Evolutionary conservation across 805 yeast species (phyloP), one percentile per base, ranked within the genome.

Genomic region (Candida maesae): DNA sequence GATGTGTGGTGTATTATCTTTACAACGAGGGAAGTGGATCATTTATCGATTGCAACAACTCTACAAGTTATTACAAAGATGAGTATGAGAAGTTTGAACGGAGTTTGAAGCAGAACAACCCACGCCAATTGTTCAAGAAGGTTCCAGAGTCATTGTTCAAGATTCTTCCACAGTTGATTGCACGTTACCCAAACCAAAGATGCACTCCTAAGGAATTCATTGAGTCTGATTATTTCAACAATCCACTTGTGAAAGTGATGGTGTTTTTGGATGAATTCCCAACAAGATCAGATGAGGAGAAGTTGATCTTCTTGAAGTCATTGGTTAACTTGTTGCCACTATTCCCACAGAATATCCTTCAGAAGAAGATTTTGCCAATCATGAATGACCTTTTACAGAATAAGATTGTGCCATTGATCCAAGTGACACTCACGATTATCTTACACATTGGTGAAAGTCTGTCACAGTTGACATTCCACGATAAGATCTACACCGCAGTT

Each of bases 261-360:
- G 78, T 82, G 59, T 81, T 84, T 51, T 61, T 91, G 33, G 97
- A 91, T 56, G 93, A 85, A 42, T 80, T 86, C 46, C 78, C 89
- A 9, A 84, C 95, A 1, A 82, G 84, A 51, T 65, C 81, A 2
- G 66, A 69, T 6, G 72, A 71, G 14, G 97, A 91, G 43, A 83
- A 82, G 52, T 59, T 75, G 18, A 67, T 78, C 1, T 88, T 88
- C 56, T 68, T 90, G 49, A 73, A 74, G 39, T 88, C 88, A 1
- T 67, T 91, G 39, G 61, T 75, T 17, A 63, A 64, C 5, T 64
- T 78, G 16, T 56, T 81, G 19, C 68, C 71, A 6, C 71, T 76
- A 50, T 84, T 82, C 53, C 89, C 91, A 3, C 68, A 44, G 15
- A 31, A 41, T 11, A 44, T 49, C 17, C 39, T 39, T 7, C 49